A percentile compares a stretch with the other conserved stretches of the same genome.
Conservation (phyloP, 768 basidiomycete genomes). For the Xerocomellus intermedius region DNA sequence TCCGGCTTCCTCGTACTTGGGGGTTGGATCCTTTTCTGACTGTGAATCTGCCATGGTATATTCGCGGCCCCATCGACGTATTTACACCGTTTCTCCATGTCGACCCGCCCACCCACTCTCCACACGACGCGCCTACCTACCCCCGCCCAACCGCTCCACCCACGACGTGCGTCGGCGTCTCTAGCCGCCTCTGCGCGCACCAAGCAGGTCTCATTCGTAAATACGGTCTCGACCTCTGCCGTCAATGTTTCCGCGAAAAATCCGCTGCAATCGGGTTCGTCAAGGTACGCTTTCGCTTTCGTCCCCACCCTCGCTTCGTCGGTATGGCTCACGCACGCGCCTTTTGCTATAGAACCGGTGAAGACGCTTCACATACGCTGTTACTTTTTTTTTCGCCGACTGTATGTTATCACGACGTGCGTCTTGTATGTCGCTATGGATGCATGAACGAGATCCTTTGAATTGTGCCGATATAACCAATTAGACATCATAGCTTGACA, state of each 20-base stretch:
- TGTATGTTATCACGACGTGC: slow-evolving; percentile 2
- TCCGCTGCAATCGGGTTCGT: slow-evolving; percentile 88
- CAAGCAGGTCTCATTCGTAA: slow-evolving; percentile 98
- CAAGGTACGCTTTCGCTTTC: slow-evolving; percentile 62
- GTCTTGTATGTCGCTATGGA: slow-evolving; percentile 19
- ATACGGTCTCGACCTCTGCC: slow-evolving; percentile 95
- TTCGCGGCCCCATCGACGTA: neutral
- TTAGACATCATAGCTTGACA: too few relatives aligned
- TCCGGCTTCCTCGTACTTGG: neutral
- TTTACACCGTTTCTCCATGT: neutral
- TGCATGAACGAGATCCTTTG: neutral
- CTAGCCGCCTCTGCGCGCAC: slow-evolving; percentile 92
- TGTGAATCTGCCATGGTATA: neutral
- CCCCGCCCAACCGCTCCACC: too few relatives aligned
- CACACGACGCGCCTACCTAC: too few relatives aligned
- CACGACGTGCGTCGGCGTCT: neutral
- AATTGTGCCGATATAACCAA: too few relatives aligned
- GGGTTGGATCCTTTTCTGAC: neutral
- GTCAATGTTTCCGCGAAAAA: slow-evolving; percentile 99
- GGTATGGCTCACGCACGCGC: neutral
- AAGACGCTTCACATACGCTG: slow-evolving; percentile 20
- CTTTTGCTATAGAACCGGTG: slow-evolving; percentile 41
- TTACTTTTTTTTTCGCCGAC: neutral
- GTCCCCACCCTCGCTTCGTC: neutral
- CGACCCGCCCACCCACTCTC: too few relatives aligned